Base-by-base conservation (phyloP, 768 basidiomycete genomes). In the Suillus sp. region DNA sequence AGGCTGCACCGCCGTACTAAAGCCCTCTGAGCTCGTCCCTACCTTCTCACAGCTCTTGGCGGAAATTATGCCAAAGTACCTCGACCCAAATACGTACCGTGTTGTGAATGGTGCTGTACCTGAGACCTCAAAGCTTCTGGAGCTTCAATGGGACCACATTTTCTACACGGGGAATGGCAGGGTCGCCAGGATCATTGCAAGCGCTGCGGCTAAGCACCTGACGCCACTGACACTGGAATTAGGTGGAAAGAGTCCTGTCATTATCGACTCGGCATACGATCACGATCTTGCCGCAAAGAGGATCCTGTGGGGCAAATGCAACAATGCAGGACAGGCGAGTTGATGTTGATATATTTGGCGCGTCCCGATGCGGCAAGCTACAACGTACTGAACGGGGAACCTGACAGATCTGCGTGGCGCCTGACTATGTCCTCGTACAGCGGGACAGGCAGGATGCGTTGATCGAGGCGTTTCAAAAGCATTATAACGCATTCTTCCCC, bases 1-100 rank as follows among this genome's bases (percentile, higher is more conserved):
- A 1, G 92, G 91, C 0, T 90, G 88, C 68, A 81, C 86, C 20
- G 83, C 81, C 0, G 80, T 86, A 9, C 55, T 92, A 69, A 92
- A 93, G 71, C 82, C 83, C 0, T 91, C 90, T 10, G 92, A 93
- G 69, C 54, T 48, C 11, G 72, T 79, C 0, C 83, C 88, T 0
- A 73, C 79, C 42, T 79, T 78, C 62, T 79, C 85, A 0, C 67
- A 75, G 3, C 79, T 90, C 5, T 65, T 92, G 3, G 80, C 84
- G 0, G 76, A 80, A 16, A 78, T 90, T 30, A 48, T 90, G 25
- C 83, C 86, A 3, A 81, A 84, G 67, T 85, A 86, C 65, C 78
- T 86, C 34, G 84, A 86, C 66, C 22, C 77, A 0, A 72, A 78
- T 3, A 81, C 84, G 1, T 88, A 82, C 66, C 75, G 74, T 4